Conservation (phyloP, 1,139 yeast species). For the Debaryomyces psychrophilus region DNA sequence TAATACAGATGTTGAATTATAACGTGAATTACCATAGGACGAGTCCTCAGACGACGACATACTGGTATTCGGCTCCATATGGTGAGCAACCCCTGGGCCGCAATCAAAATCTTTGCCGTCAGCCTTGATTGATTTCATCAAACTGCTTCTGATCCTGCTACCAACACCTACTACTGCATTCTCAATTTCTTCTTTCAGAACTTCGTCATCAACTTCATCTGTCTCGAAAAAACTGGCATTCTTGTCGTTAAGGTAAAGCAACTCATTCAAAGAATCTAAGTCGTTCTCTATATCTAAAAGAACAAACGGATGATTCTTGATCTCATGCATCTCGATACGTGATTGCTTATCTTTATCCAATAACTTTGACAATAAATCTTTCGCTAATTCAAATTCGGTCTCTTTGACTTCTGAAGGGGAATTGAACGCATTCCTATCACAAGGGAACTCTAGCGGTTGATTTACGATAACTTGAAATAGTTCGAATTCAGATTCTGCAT, state of each 20-base stretch:
- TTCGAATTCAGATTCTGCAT: constrained; percentile 86
- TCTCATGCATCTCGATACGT: constrained; percentile 71
- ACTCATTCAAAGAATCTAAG: constrained; percentile 40
- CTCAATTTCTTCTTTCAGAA: constrained; percentile 69
- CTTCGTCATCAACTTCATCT: constrained; percentile 22
- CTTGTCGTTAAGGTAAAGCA: constrained; percentile 36
- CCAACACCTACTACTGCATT: constrained; percentile 84
- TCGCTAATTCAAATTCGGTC: constrained; percentile 61
- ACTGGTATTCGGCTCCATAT: constrained; percentile 33
- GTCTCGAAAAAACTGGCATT: constrained; percentile 7
- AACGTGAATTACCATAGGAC: constrained; percentile 21
- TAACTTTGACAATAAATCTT: constrained; percentile 64
- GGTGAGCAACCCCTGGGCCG: constrained; percentile 27
- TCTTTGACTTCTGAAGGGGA: constrained; percentile 43
- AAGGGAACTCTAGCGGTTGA: constrained; percentile 65
- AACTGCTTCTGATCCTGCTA: constrained; percentile 60
- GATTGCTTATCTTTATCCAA: constrained; percentile 71
- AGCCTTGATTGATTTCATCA: constrained; percentile 54
- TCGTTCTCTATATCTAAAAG: constrained; percentile 58
- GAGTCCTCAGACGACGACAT: constrained; percentile 40
- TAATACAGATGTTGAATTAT: constrained; percentile 17
- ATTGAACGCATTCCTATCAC: constrained; percentile 39
- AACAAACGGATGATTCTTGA: constrained; percentile 82
- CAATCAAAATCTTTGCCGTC: constrained; percentile 35
- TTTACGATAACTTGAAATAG: constrained; percentile 81